phyloP scores from a whole-genome alignment of 169 alveolate species.

The Eimeria tenella region DNA sequence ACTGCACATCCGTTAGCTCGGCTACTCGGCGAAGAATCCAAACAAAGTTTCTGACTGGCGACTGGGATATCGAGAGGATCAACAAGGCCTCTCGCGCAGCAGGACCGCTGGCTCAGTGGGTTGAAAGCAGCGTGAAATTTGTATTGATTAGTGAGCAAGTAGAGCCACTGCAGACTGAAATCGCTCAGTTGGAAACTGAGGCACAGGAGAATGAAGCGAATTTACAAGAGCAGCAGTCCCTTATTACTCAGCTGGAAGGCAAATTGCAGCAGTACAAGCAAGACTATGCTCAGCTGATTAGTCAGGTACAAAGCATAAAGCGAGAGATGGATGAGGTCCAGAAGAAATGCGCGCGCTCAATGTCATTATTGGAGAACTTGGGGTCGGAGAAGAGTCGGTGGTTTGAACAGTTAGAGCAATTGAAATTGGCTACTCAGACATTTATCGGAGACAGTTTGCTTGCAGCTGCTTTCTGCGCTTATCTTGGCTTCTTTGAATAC shows the following conservation, averaged over 20 bases:
- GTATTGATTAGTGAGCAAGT: constrained; percentile 94
- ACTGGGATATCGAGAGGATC: constrained; percentile 96
- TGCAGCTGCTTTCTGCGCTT: constrained; percentile 96
- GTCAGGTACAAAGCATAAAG: constrained; percentile 94
- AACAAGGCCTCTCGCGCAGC: constrained; percentile 97
- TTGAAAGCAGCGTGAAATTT: constrained; percentile 91
- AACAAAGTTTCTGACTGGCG: constrained; percentile 88
- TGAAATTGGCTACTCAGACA: constrained; percentile 77
- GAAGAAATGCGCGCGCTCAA: constrained; percentile 93
- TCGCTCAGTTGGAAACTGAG: constrained; percentile 92
- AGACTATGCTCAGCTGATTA: constrained; percentile 96
- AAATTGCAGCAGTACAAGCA: constrained; percentile 92
- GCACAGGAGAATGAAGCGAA: constrained; percentile 91
- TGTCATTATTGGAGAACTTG: constrained; percentile 79
- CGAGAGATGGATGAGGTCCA: constrained; percentile 95
- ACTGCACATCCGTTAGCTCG: constrained; percentile 69
- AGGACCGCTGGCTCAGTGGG: constrained; percentile 98
- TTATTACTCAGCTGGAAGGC: constrained; percentile 84
- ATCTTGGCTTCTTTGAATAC: constrained; percentile 96
- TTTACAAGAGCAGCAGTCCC: constrained; percentile 88
- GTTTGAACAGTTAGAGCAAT: constrained; percentile 74
- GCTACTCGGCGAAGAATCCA: constrained; percentile 86
- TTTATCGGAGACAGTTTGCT: constrained; percentile 97
- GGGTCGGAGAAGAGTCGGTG: constrained; percentile 83
- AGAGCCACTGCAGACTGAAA: constrained; percentile 96